Evolutionary conservation across 495 filamentous ascomycete species (phyloP), one percentile per base, ranked within the genome.

Genomic region (Penicillium ucsense): DNA sequence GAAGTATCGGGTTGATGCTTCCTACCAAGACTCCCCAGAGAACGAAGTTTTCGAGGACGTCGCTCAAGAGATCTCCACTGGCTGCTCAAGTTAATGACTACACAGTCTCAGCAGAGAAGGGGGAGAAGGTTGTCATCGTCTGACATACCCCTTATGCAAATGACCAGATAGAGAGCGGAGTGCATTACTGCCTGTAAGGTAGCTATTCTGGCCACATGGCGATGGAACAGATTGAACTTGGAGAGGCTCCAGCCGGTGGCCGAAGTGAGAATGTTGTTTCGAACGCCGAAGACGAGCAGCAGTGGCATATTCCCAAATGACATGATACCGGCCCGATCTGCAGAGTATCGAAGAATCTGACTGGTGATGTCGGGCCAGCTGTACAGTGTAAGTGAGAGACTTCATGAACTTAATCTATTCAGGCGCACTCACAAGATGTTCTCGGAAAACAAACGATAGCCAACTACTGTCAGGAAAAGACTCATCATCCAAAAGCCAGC

Each of bases 201-300:
- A 3, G 75, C 74, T 5, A 79, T 65, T 45, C 75, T 63, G 4
- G 77, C 77, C 30, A 78, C 63, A 68, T 76, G 75, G 10, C 76
- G 75, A 63, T 80, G 78, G 31, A 80, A 76, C 3, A 75, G 54
- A 39, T 75, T 74, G 52, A 77, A 78, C 0, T 67, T 75, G 1
- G 72, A 63, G 50, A 75, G 76, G 34, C 66, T 72, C 75, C 76
- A 80, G 0, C 75, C 73, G 0, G 76, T 79, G 7, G 73, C 56
- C 76, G 73, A 77, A 3, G 76, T 53, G 33, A 80, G 64, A 10
- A 79, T 67, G 45, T 80, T 80, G 51, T 79, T 81, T 31, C 77
- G 71, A 3, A 70, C 70, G 3, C 67, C 67, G 41, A 79, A 78
- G 2, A 80, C 55, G 61, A 73, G 75, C 28, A 77, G 20, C 3